Evolutionary conservation across 202 grass and related monocot genomes (phyloP), one percentile per base, ranked within the genome.

Genomic region (Zoysia matrella): DNA sequence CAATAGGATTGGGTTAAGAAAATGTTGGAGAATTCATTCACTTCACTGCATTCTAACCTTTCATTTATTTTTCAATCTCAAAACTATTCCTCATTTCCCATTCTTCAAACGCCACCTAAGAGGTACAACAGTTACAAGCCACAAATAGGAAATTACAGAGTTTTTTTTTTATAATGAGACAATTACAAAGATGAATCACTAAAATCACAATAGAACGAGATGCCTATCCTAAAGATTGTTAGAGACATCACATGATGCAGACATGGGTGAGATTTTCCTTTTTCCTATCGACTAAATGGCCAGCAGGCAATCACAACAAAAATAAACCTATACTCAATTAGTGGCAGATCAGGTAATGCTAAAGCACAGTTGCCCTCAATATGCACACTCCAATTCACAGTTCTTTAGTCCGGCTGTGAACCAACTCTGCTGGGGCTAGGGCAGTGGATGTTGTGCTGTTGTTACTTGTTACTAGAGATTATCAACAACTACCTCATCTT

Each of bases 401-500:
- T 84, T 79, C 86, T 55, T 78, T 54, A 15, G 39, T 46, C 52
- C 13, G 65, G 11, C 73, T 72, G 1, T 79, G 66, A 41, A 69
- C 69, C 63, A 30, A 72, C 58, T 43, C 11, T 22, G 62, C 71
- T 67, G 56, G 77, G 51, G 47, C 67, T 58, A 84, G 63, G 62
- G 69, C 12, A 10, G 48, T 57, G 72, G 64, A 88, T 75, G 62
- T 65, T 50, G 39, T n/a, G 79, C 71, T 80, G 75, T 74, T 36
- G 62, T 66, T 66, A 66, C 63, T 66, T 41, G 65, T 86, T 36
- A 36, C 30, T 60, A 83, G 82, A 49, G 40, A 65, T 60, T 88
- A 83, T 75, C 69, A 79, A 85, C 87, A 88, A 82, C 75, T 85
- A 93, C 64, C 91, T 65, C 78, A 89, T 82, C 81, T 90, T 92